Percentiles rank a stretch among this genome's conserved stretches.
Evolutionary conservation across 2,329 filamentous ascomycete species (phyloP).

Genomic region (Monosporascus sp.): DNA sequence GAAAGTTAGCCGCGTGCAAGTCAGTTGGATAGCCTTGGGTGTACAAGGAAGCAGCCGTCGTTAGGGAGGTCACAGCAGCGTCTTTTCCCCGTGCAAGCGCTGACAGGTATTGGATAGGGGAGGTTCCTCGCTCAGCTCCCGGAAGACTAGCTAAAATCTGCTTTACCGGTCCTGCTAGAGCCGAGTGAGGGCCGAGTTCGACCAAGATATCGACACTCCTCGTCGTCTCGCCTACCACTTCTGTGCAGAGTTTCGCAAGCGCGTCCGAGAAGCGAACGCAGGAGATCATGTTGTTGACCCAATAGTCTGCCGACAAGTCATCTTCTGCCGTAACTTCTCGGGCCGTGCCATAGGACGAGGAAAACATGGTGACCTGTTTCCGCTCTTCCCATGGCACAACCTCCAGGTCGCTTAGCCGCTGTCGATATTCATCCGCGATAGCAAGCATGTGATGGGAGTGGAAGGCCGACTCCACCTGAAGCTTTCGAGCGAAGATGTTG

Average conservation of each 20-base stretch:
- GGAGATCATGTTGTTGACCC: no score
- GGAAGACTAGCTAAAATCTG: neutral
- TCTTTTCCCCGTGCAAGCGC: slow-evolving; percentile 1
- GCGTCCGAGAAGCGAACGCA: no score
- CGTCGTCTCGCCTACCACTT: no score
- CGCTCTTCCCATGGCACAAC: no score
- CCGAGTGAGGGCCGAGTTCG: slow-evolving; percentile 23
- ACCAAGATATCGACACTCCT: no score
- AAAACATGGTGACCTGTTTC: no score
- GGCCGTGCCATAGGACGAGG: no score
- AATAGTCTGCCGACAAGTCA: neutral
- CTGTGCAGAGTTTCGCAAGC: no score
- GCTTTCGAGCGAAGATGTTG: slow-evolving; percentile 12
- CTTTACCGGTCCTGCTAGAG: slow-evolving; percentile 18
- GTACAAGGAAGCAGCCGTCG: neutral
- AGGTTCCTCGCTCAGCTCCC: neutral
- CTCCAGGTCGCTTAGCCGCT: slow-evolving; percentile 2
- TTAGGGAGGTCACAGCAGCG: neutral
- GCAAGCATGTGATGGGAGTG: slow-evolving; percentile 28
- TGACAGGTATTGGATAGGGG: slow-evolving; percentile 1
- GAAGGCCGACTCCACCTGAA: slow-evolving; percentile 19
- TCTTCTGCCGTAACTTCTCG: neutral
- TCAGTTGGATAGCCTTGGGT: neutral
- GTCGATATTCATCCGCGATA: slow-evolving; percentile 20
- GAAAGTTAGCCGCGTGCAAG: no score